These are phyloP conservation scores for Podospora pseudocomata DNA, from an alignment of 495 filamentous ascomycete species.

Conservation along the genomic window DNA sequence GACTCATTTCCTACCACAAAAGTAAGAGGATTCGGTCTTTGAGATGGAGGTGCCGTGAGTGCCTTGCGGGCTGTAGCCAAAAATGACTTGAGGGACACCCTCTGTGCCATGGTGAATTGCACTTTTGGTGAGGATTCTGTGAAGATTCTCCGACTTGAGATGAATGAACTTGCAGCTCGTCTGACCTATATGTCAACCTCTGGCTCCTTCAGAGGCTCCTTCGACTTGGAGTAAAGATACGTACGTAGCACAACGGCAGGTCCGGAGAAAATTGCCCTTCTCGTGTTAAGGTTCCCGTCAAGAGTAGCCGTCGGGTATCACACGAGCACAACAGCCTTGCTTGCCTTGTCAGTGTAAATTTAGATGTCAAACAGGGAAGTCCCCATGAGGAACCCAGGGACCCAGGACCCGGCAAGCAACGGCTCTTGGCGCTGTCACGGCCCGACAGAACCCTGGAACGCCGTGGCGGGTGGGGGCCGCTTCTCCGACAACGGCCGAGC, in stretches of 20 bases:
- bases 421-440: not conserved
- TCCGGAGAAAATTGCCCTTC: not conserved
- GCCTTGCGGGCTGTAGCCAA: conserved; percentile 40
- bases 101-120: conserved; percentile 4
- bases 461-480: too few relatives aligned
- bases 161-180: not conserved
- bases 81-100: conserved; percentile 35
- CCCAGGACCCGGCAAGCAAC: not conserved
- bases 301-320: not conserved
- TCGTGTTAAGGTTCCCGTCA: not conserved
- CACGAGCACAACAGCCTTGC: not conserved
- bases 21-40: conserved; percentile 43
- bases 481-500: not conserved
- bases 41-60: conserved; percentile 33
- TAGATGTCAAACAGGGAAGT: not conserved
- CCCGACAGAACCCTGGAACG: not conserved
- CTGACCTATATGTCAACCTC: not conserved
- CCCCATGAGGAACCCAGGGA: not conserved
- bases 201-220: not conserved
- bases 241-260: too few relatives aligned
- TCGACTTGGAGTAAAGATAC: not conserved
- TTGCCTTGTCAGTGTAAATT: not conserved
- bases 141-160: not conserved
- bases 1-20: conserved; percentile 75
- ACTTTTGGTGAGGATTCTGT: conserved; percentile 11